Evolutionary conservation across 2,329 filamentous ascomycete genomes (phyloP).

Genomic region (Pezicula rhizophila): DNA sequence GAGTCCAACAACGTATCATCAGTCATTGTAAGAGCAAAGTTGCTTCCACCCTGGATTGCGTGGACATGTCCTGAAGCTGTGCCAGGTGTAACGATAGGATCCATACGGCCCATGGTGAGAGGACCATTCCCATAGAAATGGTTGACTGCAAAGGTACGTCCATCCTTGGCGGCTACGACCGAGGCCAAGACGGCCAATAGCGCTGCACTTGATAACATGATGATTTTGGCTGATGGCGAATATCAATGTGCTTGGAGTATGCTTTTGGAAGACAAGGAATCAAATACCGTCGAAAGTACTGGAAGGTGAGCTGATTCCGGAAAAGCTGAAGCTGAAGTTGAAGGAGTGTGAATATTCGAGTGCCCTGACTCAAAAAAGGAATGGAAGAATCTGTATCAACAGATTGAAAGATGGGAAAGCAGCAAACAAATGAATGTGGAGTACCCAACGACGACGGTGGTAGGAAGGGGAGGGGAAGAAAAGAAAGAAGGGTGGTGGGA

Average conservation of each 20-base stretch:
- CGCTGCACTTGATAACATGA: slow-evolving; percentile 19
- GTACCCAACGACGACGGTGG: slow-evolving; percentile 6
- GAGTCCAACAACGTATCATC: slow-evolving; percentile 53
- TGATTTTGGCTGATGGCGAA: neutral
- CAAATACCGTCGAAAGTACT: slow-evolving; percentile 18
- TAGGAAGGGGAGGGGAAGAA: slow-evolving; percentile 5
- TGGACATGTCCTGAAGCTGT: slow-evolving; percentile 62
- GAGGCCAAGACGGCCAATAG: slow-evolving; percentile 16
- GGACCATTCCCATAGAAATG: slow-evolving; percentile 62
- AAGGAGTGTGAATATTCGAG: slow-evolving; percentile 14
- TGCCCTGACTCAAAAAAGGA: slow-evolving; percentile 23
- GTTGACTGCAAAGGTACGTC: slow-evolving; percentile 60
- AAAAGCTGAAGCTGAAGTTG: slow-evolving; percentile 19
- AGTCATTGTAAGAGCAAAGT: slow-evolving; percentile 46
- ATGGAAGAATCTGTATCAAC: slow-evolving; percentile 23
- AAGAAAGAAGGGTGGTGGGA: neutral
- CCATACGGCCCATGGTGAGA: slow-evolving; percentile 59
- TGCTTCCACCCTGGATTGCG: slow-evolving; percentile 62
- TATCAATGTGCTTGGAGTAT: neutral
- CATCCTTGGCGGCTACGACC: slow-evolving; percentile 15
- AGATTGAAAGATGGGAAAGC: slow-evolving; percentile 11
- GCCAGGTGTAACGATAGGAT: slow-evolving; percentile 67
- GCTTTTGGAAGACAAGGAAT: slow-evolving; percentile 1
- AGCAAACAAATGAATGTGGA: slow-evolving; percentile 17
- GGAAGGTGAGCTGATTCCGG: slow-evolving; percentile 7